These are phyloP conservation scores for Ascobolus immersus DNA, from an alignment of 495 filamentous ascomycete species.

Conservation along the genomic window DNA sequence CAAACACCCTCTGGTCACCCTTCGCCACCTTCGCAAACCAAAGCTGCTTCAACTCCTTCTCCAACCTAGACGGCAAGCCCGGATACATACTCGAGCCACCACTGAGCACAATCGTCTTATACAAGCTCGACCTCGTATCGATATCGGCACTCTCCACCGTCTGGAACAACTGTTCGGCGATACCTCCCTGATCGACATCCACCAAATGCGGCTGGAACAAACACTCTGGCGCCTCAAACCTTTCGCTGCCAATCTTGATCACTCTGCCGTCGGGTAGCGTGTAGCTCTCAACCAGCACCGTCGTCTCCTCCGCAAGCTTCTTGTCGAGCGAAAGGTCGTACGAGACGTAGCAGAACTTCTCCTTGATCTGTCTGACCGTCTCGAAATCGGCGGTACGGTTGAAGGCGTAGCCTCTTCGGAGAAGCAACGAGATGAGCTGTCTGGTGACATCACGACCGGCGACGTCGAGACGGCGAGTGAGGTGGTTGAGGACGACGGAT, in stretches of 20 bases:
- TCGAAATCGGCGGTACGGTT: conserved; percentile 98
- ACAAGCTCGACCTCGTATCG: conserved; percentile 74
- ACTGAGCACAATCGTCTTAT: conserved; percentile 89
- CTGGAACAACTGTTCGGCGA: conserved; percentile 93
- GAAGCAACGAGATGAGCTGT: conserved; percentile 83
- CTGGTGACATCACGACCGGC: conserved; percentile 91
- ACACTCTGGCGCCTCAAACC: conserved; percentile 95
- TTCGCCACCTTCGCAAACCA: conserved; percentile 82
- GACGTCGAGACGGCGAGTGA: conserved; percentile 77
- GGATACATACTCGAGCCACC: conserved; percentile 98
- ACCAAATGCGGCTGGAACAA: conserved; percentile 97
- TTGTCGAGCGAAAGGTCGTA: conserved; percentile 96
- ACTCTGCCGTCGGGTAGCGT: conserved; percentile 89
- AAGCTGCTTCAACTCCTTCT: conserved; percentile 96
- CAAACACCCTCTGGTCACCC: conserved; percentile 74
- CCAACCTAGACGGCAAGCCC: conserved; percentile 71
- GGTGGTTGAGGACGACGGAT: conserved; percentile 87
- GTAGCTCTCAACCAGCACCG: conserved; percentile 89
- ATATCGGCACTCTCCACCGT: conserved; percentile 91
- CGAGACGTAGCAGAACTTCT: conserved; percentile 98
- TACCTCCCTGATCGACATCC: conserved; percentile 89
- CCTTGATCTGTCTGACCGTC: conserved; percentile 96
- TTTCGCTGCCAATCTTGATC: conserved; percentile 81
- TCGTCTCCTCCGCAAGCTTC: conserved; percentile 87
- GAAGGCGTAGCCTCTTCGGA: conserved; percentile 83